Conservation (phyloP, 768 basidiomycete species). For the Lactarius tabidus region DNA sequence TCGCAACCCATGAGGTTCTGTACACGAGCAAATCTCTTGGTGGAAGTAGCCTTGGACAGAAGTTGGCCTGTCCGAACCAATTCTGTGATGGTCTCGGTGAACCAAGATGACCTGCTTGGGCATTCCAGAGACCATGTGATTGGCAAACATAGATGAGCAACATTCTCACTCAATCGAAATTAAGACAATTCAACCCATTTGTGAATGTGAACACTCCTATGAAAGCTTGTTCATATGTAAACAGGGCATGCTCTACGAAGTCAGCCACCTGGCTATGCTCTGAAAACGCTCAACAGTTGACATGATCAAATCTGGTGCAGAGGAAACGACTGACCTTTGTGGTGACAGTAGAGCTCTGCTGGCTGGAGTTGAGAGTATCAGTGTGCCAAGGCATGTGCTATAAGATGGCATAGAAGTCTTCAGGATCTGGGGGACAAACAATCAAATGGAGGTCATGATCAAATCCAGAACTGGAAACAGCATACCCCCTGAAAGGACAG, state of each 20-base stretch:
- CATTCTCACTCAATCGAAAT: conserved; percentile 89
- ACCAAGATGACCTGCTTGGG: conserved; percentile 58
- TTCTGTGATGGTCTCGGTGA: conserved; percentile 50
- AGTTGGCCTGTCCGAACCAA: conserved; percentile 36
- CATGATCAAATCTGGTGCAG: not conserved
- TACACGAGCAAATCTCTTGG: conserved; percentile 35
- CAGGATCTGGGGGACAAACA: conserved; percentile 51
- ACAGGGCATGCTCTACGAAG: conserved; percentile 87
- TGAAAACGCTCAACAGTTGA: conserved; percentile 30
- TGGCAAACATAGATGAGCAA: conserved; percentile 86
- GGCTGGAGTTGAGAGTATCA: conserved; percentile 86
- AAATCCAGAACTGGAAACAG: conserved; percentile 13
- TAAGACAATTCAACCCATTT: conserved; percentile 74
- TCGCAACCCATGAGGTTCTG: conserved; percentile 37
- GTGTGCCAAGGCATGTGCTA: conserved; percentile 84
- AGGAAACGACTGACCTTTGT: conserved; percentile 59
- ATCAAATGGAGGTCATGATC: not conserved
- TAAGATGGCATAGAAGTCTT: conserved; percentile 73
- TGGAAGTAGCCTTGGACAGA: conserved; percentile 34
- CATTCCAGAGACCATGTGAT: conserved; percentile 79
- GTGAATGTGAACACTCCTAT: conserved; percentile 84
- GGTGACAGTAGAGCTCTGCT: conserved; percentile 78
- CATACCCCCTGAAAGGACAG: conserved; percentile 79
- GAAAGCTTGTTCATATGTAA: conserved; percentile 89
- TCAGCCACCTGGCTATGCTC: conserved; percentile 84